Conservation (phyloP, 352 stramenopile genomes). For the Globisporangium camurandrum region DNA sequence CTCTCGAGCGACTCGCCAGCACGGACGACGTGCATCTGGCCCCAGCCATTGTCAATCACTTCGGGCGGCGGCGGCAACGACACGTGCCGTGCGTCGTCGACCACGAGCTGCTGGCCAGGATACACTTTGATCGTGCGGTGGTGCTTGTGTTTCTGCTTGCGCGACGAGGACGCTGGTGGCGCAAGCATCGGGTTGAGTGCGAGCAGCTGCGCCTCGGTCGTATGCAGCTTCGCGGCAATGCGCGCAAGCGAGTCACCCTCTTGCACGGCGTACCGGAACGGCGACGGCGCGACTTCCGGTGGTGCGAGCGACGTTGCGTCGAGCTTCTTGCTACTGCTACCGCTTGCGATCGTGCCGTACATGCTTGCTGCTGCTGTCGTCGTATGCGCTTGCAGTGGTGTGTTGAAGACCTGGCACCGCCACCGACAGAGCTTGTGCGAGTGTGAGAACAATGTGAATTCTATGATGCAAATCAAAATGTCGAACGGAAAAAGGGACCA, state of each 20-base stretch:
- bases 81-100: conserved; percentile 58
- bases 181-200: conserved; percentile 66
- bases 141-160: too few relatives aligned
- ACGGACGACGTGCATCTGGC: conserved; percentile 77
- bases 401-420: neutral
- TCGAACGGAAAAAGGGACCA: conserved; percentile 5
- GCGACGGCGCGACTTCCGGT: conserved; percentile 29
- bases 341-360: conserved; percentile 40
- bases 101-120: conserved; percentile 61
- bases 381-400: neutral
- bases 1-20: conserved; percentile 53
- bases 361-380: conserved; percentile 13
- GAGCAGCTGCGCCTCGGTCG: conserved; percentile 40
- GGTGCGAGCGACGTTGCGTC: too few relatives aligned
- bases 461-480: conserved; percentile 2
- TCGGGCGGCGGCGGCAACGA: conserved; percentile 69
- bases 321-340: conserved; percentile 14
- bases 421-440: neutral
- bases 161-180: conserved; percentile 4
- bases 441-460: neutral
- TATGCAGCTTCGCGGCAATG: conserved; percentile 62
- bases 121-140: conserved; percentile 56
- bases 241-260: conserved; percentile 49
- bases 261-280: conserved; percentile 71
- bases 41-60: conserved; percentile 78